Percentiles rank a stretch among this genome's conserved stretches.
Evolutionary conservation across 345 rosid genomes (phyloP).

Genomic region (Eucalyptus lansdowneana): DNA sequence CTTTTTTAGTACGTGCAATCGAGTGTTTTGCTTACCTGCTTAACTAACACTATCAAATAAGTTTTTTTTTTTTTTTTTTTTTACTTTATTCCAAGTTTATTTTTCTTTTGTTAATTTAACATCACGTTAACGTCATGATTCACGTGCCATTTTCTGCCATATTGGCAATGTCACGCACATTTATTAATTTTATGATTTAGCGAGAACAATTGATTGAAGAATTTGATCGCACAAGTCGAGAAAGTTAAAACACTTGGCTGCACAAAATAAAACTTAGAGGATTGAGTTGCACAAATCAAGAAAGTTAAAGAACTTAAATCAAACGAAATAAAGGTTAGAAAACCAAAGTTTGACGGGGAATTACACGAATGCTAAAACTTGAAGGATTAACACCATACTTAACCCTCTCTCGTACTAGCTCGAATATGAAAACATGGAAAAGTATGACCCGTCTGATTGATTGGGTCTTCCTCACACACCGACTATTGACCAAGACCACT

Average conservation of each 20-base stretch:
- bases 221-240: neutral
- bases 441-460: neutral
- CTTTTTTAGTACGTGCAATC: neutral
- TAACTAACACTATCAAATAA: no score
- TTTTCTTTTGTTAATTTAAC: neutral
- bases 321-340: no score
- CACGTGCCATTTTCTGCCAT: neutral
- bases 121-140: neutral
- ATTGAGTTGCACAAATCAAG: neutral
- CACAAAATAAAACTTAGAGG: no score
- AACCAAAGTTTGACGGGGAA: no score
- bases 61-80: no score
- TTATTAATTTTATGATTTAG: neutral
- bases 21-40: neutral
- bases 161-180: neutral
- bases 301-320: neutral
- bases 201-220: rapidly evolving
- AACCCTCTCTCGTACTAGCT: no score
- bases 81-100: neutral
- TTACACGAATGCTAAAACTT: no score
- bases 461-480: neutral
- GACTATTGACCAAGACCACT: neutral
- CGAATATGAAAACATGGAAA: no score
- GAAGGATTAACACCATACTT: no score
- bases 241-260: neutral